phyloP scores from a whole-genome alignment of 495 filamentous ascomycete genomes.

The Aspergillus saccharolyticus region DNA sequence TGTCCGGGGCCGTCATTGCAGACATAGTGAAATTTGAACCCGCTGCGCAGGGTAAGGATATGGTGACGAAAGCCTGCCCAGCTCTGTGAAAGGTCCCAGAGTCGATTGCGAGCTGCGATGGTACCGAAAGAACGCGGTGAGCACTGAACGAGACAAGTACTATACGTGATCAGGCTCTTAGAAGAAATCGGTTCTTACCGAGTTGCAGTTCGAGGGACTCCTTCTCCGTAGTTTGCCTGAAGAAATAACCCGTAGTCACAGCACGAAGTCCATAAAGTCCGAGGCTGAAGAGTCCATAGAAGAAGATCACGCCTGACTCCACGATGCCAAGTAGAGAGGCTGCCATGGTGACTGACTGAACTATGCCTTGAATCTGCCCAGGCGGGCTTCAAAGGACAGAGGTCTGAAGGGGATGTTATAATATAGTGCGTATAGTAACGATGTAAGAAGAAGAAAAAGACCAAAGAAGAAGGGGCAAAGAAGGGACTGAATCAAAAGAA shows the following conservation, averaged over 20 bases:
- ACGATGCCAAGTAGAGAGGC: slow-evolving; percentile 17
- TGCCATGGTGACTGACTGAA: slow-evolving; percentile 20
- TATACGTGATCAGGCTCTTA: not conserved
- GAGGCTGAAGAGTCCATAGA: slow-evolving; percentile 36
- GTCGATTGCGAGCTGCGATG: slow-evolving; percentile 33
- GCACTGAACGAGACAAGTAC: not conserved
- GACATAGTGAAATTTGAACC: slow-evolving; percentile 51
- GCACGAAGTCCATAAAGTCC: slow-evolving; percentile 24
- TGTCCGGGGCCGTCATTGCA: slow-evolving; percentile 29
- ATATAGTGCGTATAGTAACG: not conserved
- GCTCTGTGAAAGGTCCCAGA: slow-evolving; percentile 44
- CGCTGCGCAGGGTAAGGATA: slow-evolving; percentile 42
- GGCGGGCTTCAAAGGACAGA: not conserved
- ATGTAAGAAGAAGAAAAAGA: not conserved
- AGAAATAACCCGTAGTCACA: slow-evolving; percentile 27
- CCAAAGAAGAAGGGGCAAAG: not conserved
- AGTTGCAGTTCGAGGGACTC: slow-evolving; percentile 36
- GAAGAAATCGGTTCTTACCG: slow-evolving; percentile 24
- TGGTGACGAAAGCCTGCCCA: slow-evolving; percentile 40
- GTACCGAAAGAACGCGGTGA: not conserved
- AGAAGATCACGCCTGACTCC: slow-evolving; percentile 15
- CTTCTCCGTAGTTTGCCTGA: slow-evolving; percentile 31
- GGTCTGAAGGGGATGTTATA: not conserved
- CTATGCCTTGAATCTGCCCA: not conserved
- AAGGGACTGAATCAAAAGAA: not conserved